A percentile compares a stretch with the other conserved stretches of the same genome.
Evolutionary conservation across 2,329 filamentous ascomycete genomes (phyloP).

Genomic region (Calonectria fujianensis): DNA sequence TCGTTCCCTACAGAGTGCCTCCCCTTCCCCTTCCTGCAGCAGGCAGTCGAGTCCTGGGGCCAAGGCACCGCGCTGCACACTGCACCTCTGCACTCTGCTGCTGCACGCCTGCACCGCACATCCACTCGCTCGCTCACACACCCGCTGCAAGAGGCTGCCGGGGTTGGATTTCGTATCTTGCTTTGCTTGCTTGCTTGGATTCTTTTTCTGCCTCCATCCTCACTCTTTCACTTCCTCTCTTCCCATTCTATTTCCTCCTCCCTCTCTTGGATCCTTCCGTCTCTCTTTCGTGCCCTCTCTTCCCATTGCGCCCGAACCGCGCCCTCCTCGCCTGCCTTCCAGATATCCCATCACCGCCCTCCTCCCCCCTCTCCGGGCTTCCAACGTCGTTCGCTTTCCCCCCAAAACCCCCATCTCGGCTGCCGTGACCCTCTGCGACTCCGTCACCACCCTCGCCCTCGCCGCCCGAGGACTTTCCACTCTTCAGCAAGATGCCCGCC

Average conservation of each 20-base stretch:
- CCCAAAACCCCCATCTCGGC: background rate
- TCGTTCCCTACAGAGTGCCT: constrained; percentile 20
- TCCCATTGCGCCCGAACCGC: constrained; percentile 38
- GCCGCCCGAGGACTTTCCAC: constrained; percentile 29
- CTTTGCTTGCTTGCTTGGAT: background rate
- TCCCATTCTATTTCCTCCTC: constrained; percentile 31
- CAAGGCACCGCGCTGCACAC: constrained; percentile 19
- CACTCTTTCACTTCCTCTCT: constrained; percentile 27
- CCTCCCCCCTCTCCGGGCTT: constrained; percentile 31
- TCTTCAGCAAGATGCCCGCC: constrained; percentile 42
- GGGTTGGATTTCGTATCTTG: constrained; percentile 43
- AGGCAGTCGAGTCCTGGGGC: constrained; percentile 13
- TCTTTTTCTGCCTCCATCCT: constrained; percentile 31
- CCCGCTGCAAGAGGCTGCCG: constrained; percentile 35
- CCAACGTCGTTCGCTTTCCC: constrained; percentile 47
- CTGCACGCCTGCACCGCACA: background rate
- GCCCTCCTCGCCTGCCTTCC: constrained; percentile 30
- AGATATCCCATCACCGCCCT: constrained; percentile 24
- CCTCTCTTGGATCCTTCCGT: constrained; percentile 27
- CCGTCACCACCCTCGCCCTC: constrained; percentile 31
- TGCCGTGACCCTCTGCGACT: constrained; percentile 19
- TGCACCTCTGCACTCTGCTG: constrained; percentile 20
- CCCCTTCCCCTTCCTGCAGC: constrained; percentile 22
- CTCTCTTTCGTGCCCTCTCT: constrained; percentile 23
- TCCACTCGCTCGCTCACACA: constrained; percentile 31